These are phyloP conservation scores for Trichoderma afroharzianum DNA, from an alignment of 2,329 filamentous ascomycete genomes.

Conservation along the genomic window DNA sequence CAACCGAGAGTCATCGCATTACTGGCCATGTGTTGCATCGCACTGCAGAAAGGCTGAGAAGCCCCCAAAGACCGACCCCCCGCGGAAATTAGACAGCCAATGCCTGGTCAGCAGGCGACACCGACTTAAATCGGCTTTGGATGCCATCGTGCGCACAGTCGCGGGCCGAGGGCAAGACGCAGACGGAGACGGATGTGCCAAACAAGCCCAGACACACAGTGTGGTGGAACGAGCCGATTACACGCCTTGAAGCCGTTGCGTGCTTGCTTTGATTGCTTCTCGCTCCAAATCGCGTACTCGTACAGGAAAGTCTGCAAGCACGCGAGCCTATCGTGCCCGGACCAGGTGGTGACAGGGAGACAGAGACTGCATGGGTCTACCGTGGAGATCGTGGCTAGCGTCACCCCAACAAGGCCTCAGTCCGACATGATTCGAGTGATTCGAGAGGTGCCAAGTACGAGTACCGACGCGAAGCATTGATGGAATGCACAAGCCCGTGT, in stretches of 20 bases:
- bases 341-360: conserved; percentile 8
- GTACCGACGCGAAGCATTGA: conserved; percentile 1
- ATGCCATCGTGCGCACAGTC: conserved; percentile 1
- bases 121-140: not conserved
- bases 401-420: conserved; percentile 5
- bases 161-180: not conserved
- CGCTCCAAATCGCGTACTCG: not conserved
- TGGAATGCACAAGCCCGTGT: not conserved
- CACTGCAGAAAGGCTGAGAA: conserved; percentile 9
- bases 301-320: conserved; percentile 2
- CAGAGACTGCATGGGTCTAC: conserved; percentile 6
- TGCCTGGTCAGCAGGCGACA: conserved; percentile 8
- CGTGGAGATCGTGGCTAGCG: conserved; percentile 15
- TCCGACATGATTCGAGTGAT: conserved; percentile 7
- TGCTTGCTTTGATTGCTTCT: not conserved
- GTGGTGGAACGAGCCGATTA: not conserved
- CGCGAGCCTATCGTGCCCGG: conserved; percentile 4
- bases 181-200: not conserved
- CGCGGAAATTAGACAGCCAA: conserved; percentile 10
- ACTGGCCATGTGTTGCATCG: conserved; percentile 8
- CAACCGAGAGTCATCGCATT: not conserved
- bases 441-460: not conserved
- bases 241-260: not conserved
- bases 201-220: not conserved
- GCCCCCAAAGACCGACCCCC: conserved; percentile 3